Base-by-base conservation (phyloP, 1,139 yeast genomes). In the Nakaseomyces sp. region DNA sequence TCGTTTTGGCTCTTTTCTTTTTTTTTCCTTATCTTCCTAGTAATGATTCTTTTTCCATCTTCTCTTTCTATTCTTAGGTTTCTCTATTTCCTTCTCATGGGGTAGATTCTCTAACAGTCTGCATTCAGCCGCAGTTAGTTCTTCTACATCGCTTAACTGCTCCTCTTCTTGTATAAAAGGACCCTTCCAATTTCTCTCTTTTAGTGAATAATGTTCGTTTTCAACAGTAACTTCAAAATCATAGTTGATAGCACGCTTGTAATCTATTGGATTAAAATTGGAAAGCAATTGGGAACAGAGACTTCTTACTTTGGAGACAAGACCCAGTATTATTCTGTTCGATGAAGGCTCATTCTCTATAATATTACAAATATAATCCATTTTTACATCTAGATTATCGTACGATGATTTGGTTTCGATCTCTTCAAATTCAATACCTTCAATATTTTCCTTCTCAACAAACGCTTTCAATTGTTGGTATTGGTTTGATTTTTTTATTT, bases 391-490 rank as follows among this genome's bases (percentile, higher is more conserved):
- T n/a, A 32, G 7, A 12, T 17, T 18, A 7, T 32, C n/a, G 12
- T 17, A 32, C 5, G 36, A n/a, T 9, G 24, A 18, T 5, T 5
- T 2, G 4, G 22, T 18, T 19, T 32, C 36, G 12, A 32, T 32
- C 2, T 32, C 13, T 8, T 10, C 6, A 12, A 32, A 32, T 10
- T 32, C 36, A 18, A 32, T 9, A 3, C 47, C 48, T 4, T 48
- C 45, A 3, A 54, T 33, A 10, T 50, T 43, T 15, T 48, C 48
- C 42, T 54, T 39, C 12, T 65, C 37, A n/a, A 51, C 50, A 40
- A 83, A 49, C 0, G 61, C 66, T 5, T 69, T 65, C 33, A 84
- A 63, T 40, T 62, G 66, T 2, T 66, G 26, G n/a, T 20, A 35
- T 4, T 6, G 12, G 5, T 12, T 4, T 20, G 28, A 35, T n/a